phyloP scores from a whole-genome alignment of 495 filamentous ascomycete genomes.

The Penicillium flavigenum region DNA sequence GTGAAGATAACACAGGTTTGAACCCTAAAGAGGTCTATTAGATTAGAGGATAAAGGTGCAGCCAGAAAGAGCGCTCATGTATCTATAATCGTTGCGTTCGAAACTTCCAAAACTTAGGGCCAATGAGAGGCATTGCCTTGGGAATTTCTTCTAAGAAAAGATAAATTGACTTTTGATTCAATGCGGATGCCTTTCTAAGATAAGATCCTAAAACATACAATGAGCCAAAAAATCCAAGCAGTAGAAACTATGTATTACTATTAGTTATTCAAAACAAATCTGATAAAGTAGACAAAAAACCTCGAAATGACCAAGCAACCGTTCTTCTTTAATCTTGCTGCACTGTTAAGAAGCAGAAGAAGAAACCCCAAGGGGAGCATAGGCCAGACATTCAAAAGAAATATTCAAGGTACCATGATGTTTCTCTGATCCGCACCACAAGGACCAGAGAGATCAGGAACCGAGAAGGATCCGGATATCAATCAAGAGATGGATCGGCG shows the following conservation, averaged over 20 bases:
- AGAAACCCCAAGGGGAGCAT: constrained; percentile 18
- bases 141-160: neutral
- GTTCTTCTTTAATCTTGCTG: constrained; percentile 3
- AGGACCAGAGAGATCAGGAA: constrained; percentile 14
- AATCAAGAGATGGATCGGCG: neutral
- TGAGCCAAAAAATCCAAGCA: constrained; percentile 9
- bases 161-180: neutral
- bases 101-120: neutral
- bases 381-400: constrained; percentile 11
- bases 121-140: neutral
- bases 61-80: neutral
- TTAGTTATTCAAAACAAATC: constrained; percentile 21
- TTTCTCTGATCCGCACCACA: constrained; percentile 22
- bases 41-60: neutral
- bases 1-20: neutral
- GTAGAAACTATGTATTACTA: constrained; percentile 28
- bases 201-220: neutral
- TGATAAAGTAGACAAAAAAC: constrained; percentile 21
- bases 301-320: constrained; percentile 34
- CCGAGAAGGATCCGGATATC: constrained; percentile 1
- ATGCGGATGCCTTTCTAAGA: neutral
- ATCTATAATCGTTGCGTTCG: neutral
- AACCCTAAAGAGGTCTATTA: neutral
- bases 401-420: constrained; percentile 1
- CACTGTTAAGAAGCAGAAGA: constrained; percentile 9